These are phyloP conservation scores for Trametopsis cervina DNA, from an alignment of 768 basidiomycete species.

Conservation along the genomic window DNA sequence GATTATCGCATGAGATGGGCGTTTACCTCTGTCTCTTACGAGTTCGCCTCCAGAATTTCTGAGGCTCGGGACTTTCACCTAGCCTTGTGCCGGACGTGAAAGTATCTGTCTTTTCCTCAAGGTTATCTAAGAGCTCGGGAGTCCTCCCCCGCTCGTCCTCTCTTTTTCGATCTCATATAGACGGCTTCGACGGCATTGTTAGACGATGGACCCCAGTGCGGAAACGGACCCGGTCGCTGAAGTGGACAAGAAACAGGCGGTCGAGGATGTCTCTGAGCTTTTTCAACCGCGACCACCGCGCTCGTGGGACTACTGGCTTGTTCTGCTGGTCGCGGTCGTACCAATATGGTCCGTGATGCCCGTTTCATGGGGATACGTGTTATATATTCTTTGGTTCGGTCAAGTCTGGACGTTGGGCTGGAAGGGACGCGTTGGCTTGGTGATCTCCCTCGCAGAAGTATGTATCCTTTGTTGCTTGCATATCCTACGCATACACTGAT, in stretches of 20 bases:
- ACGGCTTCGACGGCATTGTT: neutral
- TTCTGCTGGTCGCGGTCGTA: conserved; percentile 45
- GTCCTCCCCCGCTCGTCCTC: conserved; percentile 11
- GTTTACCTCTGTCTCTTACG: neutral
- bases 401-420: conserved; percentile 36
- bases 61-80: no score
- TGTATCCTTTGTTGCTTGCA: no score
- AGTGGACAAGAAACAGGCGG: neutral
- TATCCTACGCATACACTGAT: neutral
- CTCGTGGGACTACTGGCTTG: conserved; percentile 48
- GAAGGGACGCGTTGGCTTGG: conserved; percentile 34
- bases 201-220: conserved; percentile 1
- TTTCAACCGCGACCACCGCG: conserved; percentile 32
- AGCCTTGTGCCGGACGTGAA: no score
- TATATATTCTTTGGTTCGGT: conserved; percentile 39
- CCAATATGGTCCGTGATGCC: conserved; percentile 63
- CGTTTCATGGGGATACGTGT: conserved; percentile 56
- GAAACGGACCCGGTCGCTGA: conserved; percentile 1
- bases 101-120: neutral
- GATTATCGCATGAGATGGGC: neutral
- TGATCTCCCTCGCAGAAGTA: conserved; percentile 55
- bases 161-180: conserved; percentile 5
- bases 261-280: conserved; percentile 19
- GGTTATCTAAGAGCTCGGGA: conserved; percentile 3
- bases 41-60: neutral